A percentile compares a stretch with the other conserved stretches of the same genome.
phyloP scores from a whole-genome alignment of 768 basidiomycete species.

The Xerocomellus intermedius region DNA sequence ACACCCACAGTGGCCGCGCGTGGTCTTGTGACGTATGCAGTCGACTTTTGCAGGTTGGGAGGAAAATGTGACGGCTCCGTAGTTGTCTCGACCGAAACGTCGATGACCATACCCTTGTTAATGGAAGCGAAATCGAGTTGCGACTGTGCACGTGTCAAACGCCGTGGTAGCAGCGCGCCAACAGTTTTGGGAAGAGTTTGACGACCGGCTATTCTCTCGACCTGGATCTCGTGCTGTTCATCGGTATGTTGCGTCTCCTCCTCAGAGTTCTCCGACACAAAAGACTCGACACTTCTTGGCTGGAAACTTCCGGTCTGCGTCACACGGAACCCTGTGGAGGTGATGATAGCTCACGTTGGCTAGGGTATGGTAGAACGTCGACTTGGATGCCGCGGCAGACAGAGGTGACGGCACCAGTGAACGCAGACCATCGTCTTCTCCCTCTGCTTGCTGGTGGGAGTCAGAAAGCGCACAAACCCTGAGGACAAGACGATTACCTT shows the following conservation, averaged over 20 bases:
- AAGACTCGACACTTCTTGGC: constrained; percentile 46
- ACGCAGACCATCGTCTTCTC: constrained; percentile 22
- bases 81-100: constrained; percentile 48
- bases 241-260: constrained; percentile 38
- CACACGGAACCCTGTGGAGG: constrained; percentile 3
- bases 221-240: constrained; percentile 48
- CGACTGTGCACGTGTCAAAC: constrained; percentile 44
- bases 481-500: constrained; percentile 40
- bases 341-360: constrained; percentile 35
- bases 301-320: constrained; percentile 23
- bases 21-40: constrained; percentile 21
- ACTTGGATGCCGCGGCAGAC: constrained; percentile 42
- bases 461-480: background rate
- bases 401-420: constrained; percentile 32
- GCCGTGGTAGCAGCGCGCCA: constrained; percentile 43
- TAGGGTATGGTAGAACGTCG: constrained; percentile 47
- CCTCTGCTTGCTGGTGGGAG: constrained; percentile 19
- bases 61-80: constrained; percentile 9
- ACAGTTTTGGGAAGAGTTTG: constrained; percentile 43
- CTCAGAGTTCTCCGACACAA: constrained; percentile 38
- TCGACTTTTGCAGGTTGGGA: constrained; percentile 12
- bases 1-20: constrained; percentile 37
- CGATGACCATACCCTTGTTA: constrained; percentile 40
- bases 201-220: constrained; percentile 46
- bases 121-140: constrained; percentile 33